phyloP scores from a whole-genome alignment of 768 basidiomycete genomes.

The Lyophyllum atratum region DNA sequence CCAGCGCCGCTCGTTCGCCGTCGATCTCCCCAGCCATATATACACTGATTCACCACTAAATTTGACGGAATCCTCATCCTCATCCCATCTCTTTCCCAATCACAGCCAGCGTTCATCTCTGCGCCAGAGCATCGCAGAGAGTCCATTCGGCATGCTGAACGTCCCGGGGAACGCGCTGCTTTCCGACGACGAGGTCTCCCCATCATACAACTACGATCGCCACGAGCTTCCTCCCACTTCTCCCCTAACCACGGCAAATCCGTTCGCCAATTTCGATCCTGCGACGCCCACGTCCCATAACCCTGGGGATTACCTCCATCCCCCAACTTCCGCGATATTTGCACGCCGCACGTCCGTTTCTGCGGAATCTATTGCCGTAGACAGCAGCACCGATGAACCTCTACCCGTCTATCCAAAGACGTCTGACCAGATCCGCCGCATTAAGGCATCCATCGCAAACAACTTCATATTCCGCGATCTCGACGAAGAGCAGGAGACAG shows the following conservation, averaged over 20 bases:
- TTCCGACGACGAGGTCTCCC: constrained; percentile 50
- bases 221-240: constrained; percentile 64
- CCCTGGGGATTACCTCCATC: constrained; percentile 68
- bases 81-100: constrained; percentile 58
- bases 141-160: constrained; percentile 79
- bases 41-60: constrained; percentile 54
- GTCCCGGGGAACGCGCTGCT: constrained; percentile 81
- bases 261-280: constrained; percentile 55
- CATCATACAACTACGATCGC: constrained; percentile 60
- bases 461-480: constrained; percentile 97
- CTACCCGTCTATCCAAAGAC: constrained; percentile 81
- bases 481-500: constrained; percentile 93
- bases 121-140: constrained; percentile 54
- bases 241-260: constrained; percentile 51
- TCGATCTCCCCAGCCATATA: constrained; percentile 58
- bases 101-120: constrained; percentile 55
- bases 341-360: constrained; percentile 93
- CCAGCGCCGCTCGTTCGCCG: constrained; percentile 48
- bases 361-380: constrained; percentile 92
- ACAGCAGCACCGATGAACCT: constrained; percentile 62
- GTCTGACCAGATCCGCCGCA: constrained; percentile 81
- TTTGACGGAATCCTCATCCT: constrained; percentile 33
- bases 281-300: constrained; percentile 48
- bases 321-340: constrained; percentile 76
- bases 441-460: constrained; percentile 82